A percentile compares a stretch with the other conserved stretches of the same genome.
phyloP scores from a whole-genome alignment of 2,329 filamentous ascomycete genomes.

The Fusarium praegraminearum region DNA sequence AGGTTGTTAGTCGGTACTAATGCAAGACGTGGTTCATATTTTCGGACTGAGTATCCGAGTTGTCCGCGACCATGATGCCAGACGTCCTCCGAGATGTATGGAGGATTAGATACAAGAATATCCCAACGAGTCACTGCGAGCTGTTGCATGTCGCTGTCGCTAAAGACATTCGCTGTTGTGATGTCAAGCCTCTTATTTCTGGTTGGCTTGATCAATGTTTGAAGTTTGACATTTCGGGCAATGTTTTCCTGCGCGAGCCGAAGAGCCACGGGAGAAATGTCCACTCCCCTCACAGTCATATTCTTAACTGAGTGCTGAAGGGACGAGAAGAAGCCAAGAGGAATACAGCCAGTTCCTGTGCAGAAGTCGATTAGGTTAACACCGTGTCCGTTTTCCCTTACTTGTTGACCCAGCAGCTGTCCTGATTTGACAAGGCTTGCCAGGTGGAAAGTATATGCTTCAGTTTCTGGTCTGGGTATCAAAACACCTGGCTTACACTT shows the following conservation, averaged over 20 bases:
- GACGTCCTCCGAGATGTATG: constrained; percentile 78
- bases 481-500: constrained; percentile 81
- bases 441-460: constrained; percentile 72
- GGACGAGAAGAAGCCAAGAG: constrained; percentile 77
- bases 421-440: constrained; percentile 57
- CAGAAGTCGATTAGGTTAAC: constrained; percentile 85
- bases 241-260: constrained; percentile 74
- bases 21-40: constrained; percentile 83
- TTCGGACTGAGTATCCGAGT: constrained; percentile 79
- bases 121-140: constrained; percentile 59
- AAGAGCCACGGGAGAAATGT: constrained; percentile 76
- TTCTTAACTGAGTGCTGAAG: constrained; percentile 58
- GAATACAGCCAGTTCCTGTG: constrained; percentile 91
- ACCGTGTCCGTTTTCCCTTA: constrained; percentile 27
- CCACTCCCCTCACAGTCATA: constrained; percentile 74
- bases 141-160: constrained; percentile 52
- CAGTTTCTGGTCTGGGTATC: constrained; percentile 85
- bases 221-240: constrained; percentile 57
- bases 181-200: constrained; percentile 57
- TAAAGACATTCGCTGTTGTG: constrained; percentile 63
- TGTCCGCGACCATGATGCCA: constrained; percentile 56
- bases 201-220: constrained; percentile 36
- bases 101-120: constrained; percentile 87
- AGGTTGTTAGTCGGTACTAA: constrained; percentile 68
- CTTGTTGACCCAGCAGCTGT: constrained; percentile 14